These are phyloP conservation scores for Fusarium sp. DNA, from an alignment of 2,329 filamentous ascomycete species.

Conservation along the genomic window DNA sequence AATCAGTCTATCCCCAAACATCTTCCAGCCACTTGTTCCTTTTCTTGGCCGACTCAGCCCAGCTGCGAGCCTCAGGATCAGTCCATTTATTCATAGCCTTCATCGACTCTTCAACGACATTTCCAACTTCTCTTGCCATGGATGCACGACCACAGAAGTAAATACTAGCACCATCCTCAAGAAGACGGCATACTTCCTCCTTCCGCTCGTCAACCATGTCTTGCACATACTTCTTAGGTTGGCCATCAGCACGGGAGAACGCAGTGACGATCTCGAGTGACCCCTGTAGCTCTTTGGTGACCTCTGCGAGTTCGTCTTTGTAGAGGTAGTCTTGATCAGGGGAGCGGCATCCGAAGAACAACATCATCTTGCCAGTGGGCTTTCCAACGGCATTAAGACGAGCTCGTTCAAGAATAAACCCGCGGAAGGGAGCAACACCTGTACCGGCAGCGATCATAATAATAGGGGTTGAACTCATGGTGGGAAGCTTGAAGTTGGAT, in stretches of 20 bases:
- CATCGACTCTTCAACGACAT: conserved; percentile 55
- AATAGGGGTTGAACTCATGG: conserved; percentile 58
- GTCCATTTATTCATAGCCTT: conserved; percentile 53
- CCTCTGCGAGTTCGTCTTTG: conserved; percentile 54
- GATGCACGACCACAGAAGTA: conserved; percentile 59
- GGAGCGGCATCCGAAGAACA: conserved; percentile 72
- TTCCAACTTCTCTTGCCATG: conserved; percentile 61
- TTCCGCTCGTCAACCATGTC: conserved; percentile 52
- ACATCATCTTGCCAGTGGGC: conserved; percentile 42
- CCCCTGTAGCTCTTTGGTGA: conserved; percentile 29
- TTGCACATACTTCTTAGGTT: conserved; percentile 55
- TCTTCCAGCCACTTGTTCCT: conserved; percentile 67
- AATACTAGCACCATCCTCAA: conserved; percentile 54
- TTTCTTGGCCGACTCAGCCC: conserved; percentile 63
- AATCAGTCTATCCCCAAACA: conserved; percentile 62
- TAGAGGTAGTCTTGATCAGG: conserved; percentile 69
- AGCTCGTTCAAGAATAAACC: conserved; percentile 47
- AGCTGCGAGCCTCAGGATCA: conserved; percentile 58
- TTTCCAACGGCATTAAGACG: conserved; percentile 40
- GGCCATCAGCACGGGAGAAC: conserved; percentile 30
- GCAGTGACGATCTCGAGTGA: conserved; percentile 38
- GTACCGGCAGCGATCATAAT: conserved; percentile 67
- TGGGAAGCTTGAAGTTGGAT: conserved; percentile 62
- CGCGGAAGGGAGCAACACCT: conserved; percentile 60
- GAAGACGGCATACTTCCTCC: conserved; percentile 48